Evolutionary conservation across 441 rosid species (phyloP).

Genomic region (Aquilaria agallochum): DNA sequence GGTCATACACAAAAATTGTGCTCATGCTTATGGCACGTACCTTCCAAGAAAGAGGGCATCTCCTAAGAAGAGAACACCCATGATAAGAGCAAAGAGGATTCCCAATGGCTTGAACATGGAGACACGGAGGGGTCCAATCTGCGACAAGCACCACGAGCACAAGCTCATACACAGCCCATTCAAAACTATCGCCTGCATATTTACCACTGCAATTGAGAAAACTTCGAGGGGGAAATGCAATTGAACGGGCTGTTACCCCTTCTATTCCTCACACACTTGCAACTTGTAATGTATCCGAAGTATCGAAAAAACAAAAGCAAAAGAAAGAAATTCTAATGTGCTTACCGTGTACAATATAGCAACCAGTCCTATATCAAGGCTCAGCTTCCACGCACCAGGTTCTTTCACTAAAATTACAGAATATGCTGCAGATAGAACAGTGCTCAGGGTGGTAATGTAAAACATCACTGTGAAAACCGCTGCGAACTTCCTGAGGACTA

Average conservation of each 20-base stretch:
- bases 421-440: constrained; percentile 22
- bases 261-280: too few species aligned
- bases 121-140: constrained; percentile 22
- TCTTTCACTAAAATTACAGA: constrained; percentile 26
- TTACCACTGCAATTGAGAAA: too few species aligned
- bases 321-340: too few species aligned
- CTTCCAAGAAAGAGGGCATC: constrained; percentile 29
- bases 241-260: too few species aligned
- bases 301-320: too few species aligned
- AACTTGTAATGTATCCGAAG: too few species aligned
- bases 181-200: constrained; percentile 15
- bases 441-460: constrained; percentile 11
- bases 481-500: constrained; percentile 30
- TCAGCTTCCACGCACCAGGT: constrained; percentile 31
- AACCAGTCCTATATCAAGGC: constrained; percentile 21
- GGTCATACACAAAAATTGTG: too few species aligned
- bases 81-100: constrained; percentile 18
- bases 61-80: constrained; percentile 21
- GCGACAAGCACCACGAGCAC: constrained; percentile 18
- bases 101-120: constrained; percentile 35
- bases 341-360: too few species aligned
- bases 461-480: constrained; percentile 25
- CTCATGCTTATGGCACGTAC: constrained; percentile 10
- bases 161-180: constrained; percentile 6
- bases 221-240: too few species aligned